Conservation (phyloP, 176 grass and related monocot species). For the Avena insularis region DNA sequence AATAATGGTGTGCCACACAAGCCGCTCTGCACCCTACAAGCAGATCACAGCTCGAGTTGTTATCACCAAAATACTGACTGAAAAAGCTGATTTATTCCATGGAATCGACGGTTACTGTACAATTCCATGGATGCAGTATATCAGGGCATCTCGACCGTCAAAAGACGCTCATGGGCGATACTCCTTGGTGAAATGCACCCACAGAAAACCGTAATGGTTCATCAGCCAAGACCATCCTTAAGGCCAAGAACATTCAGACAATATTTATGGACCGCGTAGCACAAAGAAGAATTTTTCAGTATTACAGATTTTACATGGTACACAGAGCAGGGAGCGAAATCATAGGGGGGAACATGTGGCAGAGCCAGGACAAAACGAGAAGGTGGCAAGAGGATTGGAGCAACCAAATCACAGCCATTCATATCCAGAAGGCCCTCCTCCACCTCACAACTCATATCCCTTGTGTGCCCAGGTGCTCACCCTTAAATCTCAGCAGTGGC, state of each 20-base stretch:
- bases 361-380: conserved; percentile 59
- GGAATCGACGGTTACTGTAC: not conserved
- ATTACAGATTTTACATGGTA: conserved; percentile 34
- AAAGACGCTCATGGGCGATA: conserved; percentile 20
- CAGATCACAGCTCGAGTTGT: conserved; percentile 4
- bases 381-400: conserved; percentile 66
- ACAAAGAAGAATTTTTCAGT: conserved; percentile 19
- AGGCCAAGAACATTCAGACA: conserved; percentile 46
- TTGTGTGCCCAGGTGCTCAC: conserved; percentile 43
- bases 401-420: conserved; percentile 72
- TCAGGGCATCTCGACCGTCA: conserved; percentile 39
- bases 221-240: conserved; percentile 40
- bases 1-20: conserved; percentile 27
- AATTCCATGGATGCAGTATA: conserved; percentile 40
- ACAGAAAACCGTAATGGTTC: conserved; percentile 36
- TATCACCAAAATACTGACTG: conserved; percentile 26
- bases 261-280: conserved; percentile 38
- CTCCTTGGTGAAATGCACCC: conserved; percentile 40
- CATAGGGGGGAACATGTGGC: conserved; percentile 24
- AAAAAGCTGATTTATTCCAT: not conserved
- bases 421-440: conserved; percentile 59
- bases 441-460: conserved; percentile 94
- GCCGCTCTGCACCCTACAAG: conserved; percentile 7
- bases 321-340: conserved; percentile 43
- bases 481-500: conserved; percentile 64